phyloP scores from a whole-genome alignment of 164 flowering plant species.

The Chimonanthus praecox region DNA sequence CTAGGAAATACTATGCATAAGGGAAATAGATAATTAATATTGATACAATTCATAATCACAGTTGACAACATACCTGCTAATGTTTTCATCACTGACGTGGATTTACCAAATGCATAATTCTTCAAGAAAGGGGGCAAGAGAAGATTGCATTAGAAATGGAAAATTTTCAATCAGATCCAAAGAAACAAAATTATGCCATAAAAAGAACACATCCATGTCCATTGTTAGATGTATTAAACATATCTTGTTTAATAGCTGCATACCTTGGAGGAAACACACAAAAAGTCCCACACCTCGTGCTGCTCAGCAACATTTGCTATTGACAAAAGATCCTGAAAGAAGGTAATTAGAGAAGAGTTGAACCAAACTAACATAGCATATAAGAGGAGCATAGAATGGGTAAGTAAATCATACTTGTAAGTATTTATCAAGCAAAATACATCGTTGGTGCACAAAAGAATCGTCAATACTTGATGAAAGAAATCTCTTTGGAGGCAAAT shows the following conservation, averaged over 20 bases:
- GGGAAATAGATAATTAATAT: neutral
- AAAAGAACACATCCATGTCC: neutral
- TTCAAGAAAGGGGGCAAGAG: slow-evolving; percentile 27
- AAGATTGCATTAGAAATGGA: slow-evolving; percentile 5
- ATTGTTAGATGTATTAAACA: neutral
- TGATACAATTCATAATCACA: neutral
- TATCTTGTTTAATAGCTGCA: slow-evolving; percentile 8
- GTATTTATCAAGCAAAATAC: slow-evolving; percentile 96
- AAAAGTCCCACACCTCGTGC: slow-evolving; percentile 99
- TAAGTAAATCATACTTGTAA: slow-evolving; percentile 57
- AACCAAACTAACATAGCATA: slow-evolving; percentile 4
- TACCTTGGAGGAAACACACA: slow-evolving; percentile 89
- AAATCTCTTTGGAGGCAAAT: slow-evolving; percentile 96
- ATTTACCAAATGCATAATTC: slow-evolving; percentile 92
- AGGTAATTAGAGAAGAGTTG: slow-evolving; percentile 14
- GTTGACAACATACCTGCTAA: slow-evolving; percentile 64
- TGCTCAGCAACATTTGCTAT: slow-evolving; percentile 99
- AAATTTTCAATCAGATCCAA: neutral
- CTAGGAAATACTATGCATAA: neutral
- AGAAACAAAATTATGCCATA: neutral
- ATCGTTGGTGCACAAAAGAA: slow-evolving; percentile 92
- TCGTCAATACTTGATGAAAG: slow-evolving; percentile 99
- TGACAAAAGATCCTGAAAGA: slow-evolving; percentile 82
- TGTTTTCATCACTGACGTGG: slow-evolving; percentile 90
- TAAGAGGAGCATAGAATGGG: slow-evolving; percentile 6